Conservation (phyloP, 176 grass and related monocot genomes). For the Rhynchospora pubera region DNA sequence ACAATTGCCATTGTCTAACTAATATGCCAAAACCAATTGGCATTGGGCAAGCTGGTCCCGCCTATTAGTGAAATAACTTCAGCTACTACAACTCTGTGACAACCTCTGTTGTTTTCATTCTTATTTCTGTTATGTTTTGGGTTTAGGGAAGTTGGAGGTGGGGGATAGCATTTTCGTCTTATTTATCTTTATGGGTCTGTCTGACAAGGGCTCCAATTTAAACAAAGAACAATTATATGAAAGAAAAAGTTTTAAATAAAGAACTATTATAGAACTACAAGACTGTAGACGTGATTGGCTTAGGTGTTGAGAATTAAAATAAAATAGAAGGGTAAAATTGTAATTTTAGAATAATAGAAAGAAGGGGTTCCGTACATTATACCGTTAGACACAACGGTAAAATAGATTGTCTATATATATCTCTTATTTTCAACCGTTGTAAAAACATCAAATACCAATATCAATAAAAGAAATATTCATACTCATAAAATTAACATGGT, state of each 20-base stretch:
- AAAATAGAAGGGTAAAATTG: too few species aligned
- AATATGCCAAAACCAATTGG: neutral
- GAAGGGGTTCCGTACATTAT: too few species aligned
- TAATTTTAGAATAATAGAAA: too few species aligned
- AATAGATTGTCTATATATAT: too few species aligned
- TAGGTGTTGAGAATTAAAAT: too few species aligned
- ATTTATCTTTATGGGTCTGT: neutral
- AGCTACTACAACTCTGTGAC: neutral
- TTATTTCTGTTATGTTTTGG: neutral
- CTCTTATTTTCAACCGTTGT: too few species aligned
- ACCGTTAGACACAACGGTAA: too few species aligned
- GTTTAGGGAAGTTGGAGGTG: too few species aligned
- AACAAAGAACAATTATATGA: too few species aligned
- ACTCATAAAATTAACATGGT: too few species aligned
- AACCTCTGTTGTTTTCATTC: neutral
- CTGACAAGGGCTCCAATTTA: neutral
- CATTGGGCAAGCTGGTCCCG: neutral
- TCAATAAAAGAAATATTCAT: too few species aligned
- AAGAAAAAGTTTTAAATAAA: neutral
- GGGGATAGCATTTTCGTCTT: neutral
- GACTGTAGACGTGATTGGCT: neutral
- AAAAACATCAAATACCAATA: too few species aligned
- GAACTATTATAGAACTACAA: neutral
- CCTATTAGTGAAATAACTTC: neutral
- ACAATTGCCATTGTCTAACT: neutral